Evolutionary conservation across 2,329 filamentous ascomycete genomes (phyloP), one percentile per base, ranked within the genome.

Genomic region (Nothomitra cinnamomea): DNA sequence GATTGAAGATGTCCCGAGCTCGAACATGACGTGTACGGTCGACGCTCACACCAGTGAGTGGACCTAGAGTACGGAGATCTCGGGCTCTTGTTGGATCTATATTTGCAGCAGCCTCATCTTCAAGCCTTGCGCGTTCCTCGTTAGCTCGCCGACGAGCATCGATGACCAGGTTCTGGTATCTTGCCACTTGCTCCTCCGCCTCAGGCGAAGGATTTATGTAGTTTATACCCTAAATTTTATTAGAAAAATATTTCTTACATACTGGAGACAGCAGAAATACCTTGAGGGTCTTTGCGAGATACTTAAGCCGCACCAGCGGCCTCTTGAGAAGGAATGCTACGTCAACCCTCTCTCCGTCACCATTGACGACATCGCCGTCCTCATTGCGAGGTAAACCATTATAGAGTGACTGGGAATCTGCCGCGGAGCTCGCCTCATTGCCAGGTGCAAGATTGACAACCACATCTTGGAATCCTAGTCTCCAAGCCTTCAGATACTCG

Each of bases 311-410:
- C 21, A 95, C 81, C 42, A 98, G 69, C 0, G 92, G 92, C 53
- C 90, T 75, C 68, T 94, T 95, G 52, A 98, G 73, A 47, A 98
- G 74, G 66, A 92, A 94, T 6, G 89, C 89, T 49, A 98, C 92
- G 64, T 96, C 92, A 7, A 95, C 88, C 52, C 87, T 80, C 65
- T 95, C 87, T 12, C 90, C 92, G 57, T 90, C 77, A 35, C 79
- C 78, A 59, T 88, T 80, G 51, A 80, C 68, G 15, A 81, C 69
- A 60, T 82, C 78, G 10, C 78, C 77, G 56, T 79, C 72, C 47
- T 76, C 71, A 61, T 82, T 78, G 57, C 75, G 70, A 35, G 74
- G 70, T 64, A 81, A 69, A 3, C 67, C 69, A 54, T 79, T 75
- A 19, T n/a, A 36, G 21, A 32, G n/a, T 15, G 52, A 38, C 22